phyloP scores from a whole-genome alignment of 305 asterid species.

The Fraxinus velutina region DNA sequence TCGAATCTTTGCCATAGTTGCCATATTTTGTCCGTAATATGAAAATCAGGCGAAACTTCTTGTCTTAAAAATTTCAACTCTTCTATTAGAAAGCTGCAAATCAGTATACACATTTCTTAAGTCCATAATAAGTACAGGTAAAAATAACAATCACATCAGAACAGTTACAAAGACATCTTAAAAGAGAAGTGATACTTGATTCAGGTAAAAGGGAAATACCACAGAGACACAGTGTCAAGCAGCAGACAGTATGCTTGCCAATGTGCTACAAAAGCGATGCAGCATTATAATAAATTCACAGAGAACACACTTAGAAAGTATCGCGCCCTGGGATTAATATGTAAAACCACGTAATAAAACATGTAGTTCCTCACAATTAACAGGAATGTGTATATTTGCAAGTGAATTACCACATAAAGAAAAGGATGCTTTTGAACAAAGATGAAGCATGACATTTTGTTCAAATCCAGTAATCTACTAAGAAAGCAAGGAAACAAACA shows the following conservation, averaged over 20 bases:
- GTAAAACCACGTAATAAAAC: neutral
- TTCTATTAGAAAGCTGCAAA: constrained; percentile 69
- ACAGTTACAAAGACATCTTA: constrained; percentile 7
- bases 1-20: constrained; percentile 49
- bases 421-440: neutral
- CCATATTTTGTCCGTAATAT: constrained; percentile 57
- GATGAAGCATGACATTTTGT: neutral
- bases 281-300: neutral
- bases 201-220: neutral
- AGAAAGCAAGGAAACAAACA: neutral
- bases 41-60: constrained; percentile 40
- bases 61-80: constrained; percentile 63
- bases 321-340: neutral
- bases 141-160: constrained; percentile 2
- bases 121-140: constrained; percentile 10
- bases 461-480: neutral
- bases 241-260: neutral
- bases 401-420: neutral
- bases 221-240: neutral
- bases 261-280: neutral
- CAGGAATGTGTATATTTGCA: neutral
- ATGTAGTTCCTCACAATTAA: neutral
- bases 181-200: neutral
- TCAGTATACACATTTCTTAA: neutral
- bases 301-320: neutral